Conservation (phyloP, 106 monocot species). For the Acorus gramineus region DNA sequence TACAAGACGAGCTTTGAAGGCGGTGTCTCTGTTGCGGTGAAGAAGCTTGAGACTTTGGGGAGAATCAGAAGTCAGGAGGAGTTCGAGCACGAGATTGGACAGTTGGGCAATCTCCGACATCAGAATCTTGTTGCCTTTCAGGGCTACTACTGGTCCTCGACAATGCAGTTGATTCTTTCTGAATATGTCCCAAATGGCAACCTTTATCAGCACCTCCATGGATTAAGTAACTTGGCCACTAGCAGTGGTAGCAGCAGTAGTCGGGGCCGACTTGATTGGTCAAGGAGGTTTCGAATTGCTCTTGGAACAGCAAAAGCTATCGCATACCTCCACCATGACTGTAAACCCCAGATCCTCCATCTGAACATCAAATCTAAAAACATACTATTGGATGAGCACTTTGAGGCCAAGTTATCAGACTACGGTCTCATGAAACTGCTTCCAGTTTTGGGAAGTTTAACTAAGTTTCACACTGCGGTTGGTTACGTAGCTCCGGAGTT, state of each 20-base stretch:
- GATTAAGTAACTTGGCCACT: conserved; percentile 1
- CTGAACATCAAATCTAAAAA: conserved; percentile 88
- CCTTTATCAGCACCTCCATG: conserved; percentile 84
- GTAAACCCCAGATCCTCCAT: conserved; percentile 77
- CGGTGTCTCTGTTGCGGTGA: conserved; percentile 77
- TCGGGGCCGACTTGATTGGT: conserved; percentile 54
- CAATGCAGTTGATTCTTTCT: conserved; percentile 69
- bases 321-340: conserved; percentile 93
- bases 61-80: conserved; percentile 82
- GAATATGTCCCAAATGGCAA: conserved; percentile 69
- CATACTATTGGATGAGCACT: conserved; percentile 66
- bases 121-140: conserved; percentile 69
- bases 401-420: conserved; percentile 68
- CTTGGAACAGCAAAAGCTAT: conserved; percentile 76
- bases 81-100: conserved; percentile 83
- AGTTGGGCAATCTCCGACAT: conserved; percentile 59
- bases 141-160: conserved; percentile 86
- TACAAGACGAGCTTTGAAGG: conserved; percentile 70
- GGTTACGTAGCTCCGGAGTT: conserved; percentile 92
- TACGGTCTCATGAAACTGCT: conserved; percentile 78
- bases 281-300: conserved; percentile 58
- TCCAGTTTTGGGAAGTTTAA: conserved; percentile 53
- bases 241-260: conserved; percentile 18
- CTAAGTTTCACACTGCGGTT: conserved; percentile 54
- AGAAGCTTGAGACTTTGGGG: conserved; percentile 82